Evolutionary conservation across 2,329 filamentous ascomycete genomes (phyloP).

Genomic region (Penicillium verrucosum): DNA sequence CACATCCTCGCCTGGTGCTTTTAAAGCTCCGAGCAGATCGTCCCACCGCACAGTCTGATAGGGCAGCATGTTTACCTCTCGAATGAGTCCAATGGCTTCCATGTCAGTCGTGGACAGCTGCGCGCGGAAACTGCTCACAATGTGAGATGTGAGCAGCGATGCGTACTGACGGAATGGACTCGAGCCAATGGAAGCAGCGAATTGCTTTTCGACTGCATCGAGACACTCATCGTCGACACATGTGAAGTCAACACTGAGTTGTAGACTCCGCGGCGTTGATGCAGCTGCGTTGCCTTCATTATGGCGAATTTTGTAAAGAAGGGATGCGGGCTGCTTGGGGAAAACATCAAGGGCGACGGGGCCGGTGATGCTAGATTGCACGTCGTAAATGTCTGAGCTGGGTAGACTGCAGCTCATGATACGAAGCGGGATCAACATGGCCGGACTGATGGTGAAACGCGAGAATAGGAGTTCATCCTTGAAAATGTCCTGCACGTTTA

Average conservation of each 20-base stretch:
- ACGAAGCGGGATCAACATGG: slow-evolving; percentile 69
- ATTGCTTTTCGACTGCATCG: slow-evolving; percentile 45
- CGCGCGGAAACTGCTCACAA: slow-evolving; percentile 47
- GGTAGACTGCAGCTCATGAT: slow-evolving; percentile 69
- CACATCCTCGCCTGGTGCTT: slow-evolving; percentile 44
- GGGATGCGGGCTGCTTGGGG: slow-evolving; percentile 72
- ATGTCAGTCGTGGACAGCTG: slow-evolving; percentile 49
- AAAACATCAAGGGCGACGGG: slow-evolving; percentile 61
- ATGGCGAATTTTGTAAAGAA: slow-evolving; percentile 71
- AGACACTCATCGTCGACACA: slow-evolving; percentile 72
- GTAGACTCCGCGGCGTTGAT: slow-evolving; percentile 33
- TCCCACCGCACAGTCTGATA: slow-evolving; percentile 56
- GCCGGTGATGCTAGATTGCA: slow-evolving; percentile 48
- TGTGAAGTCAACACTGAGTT: slow-evolving; percentile 71
- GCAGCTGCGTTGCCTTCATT: slow-evolving; percentile 16
- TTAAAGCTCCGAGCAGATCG: slow-evolving; percentile 51
- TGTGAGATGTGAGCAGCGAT: slow-evolving; percentile 52
- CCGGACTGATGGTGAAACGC: slow-evolving; percentile 84
- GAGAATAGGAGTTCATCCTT: slow-evolving; percentile 80
- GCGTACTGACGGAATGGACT: slow-evolving; percentile 48
- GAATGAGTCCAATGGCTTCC: slow-evolving; percentile 54
- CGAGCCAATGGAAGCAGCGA: slow-evolving; percentile 46
- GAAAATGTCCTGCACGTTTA: slow-evolving; percentile 96
- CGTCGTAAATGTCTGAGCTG: slow-evolving; percentile 63
- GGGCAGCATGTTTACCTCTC: slow-evolving; percentile 50